phyloP scores from a whole-genome alignment of 2,329 filamentous ascomycete species.

The Fusarium sp. region DNA sequence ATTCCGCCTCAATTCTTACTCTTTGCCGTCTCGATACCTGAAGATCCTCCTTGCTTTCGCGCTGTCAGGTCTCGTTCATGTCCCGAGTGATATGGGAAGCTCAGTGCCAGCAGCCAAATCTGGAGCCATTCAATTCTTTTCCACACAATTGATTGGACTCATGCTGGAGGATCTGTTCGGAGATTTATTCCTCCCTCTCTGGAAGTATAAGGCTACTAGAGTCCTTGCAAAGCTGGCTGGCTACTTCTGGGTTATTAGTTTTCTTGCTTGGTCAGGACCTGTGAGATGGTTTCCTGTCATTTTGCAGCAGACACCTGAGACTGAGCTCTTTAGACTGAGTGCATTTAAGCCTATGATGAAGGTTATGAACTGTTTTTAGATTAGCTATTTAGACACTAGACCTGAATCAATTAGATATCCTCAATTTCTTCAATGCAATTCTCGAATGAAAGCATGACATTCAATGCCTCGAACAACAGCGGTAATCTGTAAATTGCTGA shows the following conservation, averaged over 20 bases:
- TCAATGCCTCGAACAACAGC: too few relatives aligned
- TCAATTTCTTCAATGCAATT: too few relatives aligned
- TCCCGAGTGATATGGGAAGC: conserved; percentile 37
- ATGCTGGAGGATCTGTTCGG: conserved; percentile 34
- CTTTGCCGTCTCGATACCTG: conserved; percentile 15
- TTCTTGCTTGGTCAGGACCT: conserved; percentile 38
- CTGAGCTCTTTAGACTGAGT: conserved; percentile 23
- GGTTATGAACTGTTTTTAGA: not conserved
- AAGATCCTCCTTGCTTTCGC: conserved; percentile 37
- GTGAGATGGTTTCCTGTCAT: conserved; percentile 40
- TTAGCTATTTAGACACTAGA: not conserved
- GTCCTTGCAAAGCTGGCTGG: conserved; percentile 14
- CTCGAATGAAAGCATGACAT: too few relatives aligned
- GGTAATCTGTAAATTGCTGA: too few relatives aligned
- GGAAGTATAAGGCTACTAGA: conserved; percentile 15
- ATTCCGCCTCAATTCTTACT: conserved; percentile 26
- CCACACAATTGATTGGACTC: conserved; percentile 29
- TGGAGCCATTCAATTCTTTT: conserved; percentile 38
- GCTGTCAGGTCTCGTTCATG: conserved; percentile 28
- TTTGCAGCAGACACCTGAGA: conserved; percentile 23
- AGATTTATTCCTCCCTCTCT: conserved; percentile 21
- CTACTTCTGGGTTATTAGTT: conserved; percentile 37
- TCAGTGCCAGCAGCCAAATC: conserved; percentile 24
- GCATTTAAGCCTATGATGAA: conserved; percentile 15
- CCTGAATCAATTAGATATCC: too few relatives aligned